These are phyloP conservation scores for Pachysandra terminalis DNA, from an alignment of 164 flowering plant genomes.

Conservation along the genomic window DNA sequence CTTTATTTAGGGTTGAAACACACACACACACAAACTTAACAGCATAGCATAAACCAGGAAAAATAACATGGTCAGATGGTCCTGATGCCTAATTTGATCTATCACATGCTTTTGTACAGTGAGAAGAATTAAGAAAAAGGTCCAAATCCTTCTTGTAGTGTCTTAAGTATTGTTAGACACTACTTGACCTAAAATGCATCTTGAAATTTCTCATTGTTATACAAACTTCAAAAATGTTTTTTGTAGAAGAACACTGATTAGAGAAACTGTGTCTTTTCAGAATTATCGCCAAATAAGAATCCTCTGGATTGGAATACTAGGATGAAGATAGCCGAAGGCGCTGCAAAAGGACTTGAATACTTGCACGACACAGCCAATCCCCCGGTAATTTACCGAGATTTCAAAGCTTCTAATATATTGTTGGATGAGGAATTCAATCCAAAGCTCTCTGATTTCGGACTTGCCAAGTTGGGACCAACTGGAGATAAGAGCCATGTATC, in stretches of 20 bases:
- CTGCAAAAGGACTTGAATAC: constrained; percentile 86
- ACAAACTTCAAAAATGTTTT: not conserved
- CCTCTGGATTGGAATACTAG: constrained; percentile 73
- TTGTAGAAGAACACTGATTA: not conserved
- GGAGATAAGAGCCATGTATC: constrained; percentile 73
- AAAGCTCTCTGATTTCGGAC: constrained; percentile 88
- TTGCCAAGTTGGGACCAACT: constrained; percentile 84
- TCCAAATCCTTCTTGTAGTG: too few relatives aligned
- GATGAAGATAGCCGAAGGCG: constrained; percentile 80
- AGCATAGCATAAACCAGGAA: too few relatives aligned
- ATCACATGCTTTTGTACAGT: too few relatives aligned
- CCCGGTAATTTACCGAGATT: constrained; percentile 82
- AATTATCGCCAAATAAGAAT: constrained; percentile 37
- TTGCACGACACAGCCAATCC: constrained; percentile 73
- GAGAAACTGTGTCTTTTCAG: constrained; percentile 27
- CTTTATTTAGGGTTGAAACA: too few relatives aligned
- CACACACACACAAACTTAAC: too few relatives aligned
- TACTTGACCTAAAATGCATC: not conserved
- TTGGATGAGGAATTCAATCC: constrained; percentile 59
- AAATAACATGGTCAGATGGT: too few relatives aligned
- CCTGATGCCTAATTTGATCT: too few relatives aligned
- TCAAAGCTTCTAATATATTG: constrained; percentile 79
- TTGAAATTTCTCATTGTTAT: not conserved
- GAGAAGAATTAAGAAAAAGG: too few relatives aligned
- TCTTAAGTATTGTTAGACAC: not conserved